phyloP scores from a whole-genome alignment of 768 basidiomycete species.

The Amanita thiersii region DNA sequence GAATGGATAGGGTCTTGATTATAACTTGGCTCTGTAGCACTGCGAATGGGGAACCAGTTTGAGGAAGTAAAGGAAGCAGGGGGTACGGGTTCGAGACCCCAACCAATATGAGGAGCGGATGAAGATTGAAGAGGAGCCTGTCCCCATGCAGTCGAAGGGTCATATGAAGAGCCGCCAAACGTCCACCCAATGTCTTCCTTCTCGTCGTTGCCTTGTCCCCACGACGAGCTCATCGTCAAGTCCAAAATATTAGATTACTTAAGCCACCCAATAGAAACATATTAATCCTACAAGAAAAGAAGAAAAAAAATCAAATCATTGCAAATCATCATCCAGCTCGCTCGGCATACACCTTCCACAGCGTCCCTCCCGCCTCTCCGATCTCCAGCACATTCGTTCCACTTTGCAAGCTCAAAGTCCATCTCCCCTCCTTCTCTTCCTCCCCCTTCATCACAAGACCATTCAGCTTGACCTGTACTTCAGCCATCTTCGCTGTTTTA shows the following conservation, averaged over 20 bases:
- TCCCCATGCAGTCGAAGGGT: too few relatives aligned
- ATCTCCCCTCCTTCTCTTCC: conserved; percentile 39
- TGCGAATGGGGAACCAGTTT: too few relatives aligned
- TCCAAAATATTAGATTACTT: conserved; percentile 3
- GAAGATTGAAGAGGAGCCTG: too few relatives aligned
- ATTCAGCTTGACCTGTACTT: conserved; percentile 59
- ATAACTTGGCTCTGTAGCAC: too few relatives aligned
- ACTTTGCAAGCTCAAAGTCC: conserved; percentile 52
- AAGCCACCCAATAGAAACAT: neutral
- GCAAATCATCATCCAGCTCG: conserved; percentile 18
- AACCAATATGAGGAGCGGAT: too few relatives aligned
- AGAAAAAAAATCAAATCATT: neutral
- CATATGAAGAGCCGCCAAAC: neutral
- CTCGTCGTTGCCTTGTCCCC: neutral
- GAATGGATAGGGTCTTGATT: too few relatives aligned
- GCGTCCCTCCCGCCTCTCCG: conserved; percentile 59
- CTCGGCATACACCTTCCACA: conserved; percentile 67
- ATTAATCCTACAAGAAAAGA: neutral
- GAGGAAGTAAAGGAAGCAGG: too few relatives aligned
- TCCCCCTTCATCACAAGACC: conserved; percentile 40
- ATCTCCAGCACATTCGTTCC: conserved; percentile 65
- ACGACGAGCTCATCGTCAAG: neutral
- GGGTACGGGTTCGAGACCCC: too few relatives aligned
- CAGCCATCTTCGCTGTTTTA: conserved; percentile 41
- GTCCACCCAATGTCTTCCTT: neutral